Conservation (phyloP, 75 land plant species). For the Selaginella moellendorffii region DNA sequence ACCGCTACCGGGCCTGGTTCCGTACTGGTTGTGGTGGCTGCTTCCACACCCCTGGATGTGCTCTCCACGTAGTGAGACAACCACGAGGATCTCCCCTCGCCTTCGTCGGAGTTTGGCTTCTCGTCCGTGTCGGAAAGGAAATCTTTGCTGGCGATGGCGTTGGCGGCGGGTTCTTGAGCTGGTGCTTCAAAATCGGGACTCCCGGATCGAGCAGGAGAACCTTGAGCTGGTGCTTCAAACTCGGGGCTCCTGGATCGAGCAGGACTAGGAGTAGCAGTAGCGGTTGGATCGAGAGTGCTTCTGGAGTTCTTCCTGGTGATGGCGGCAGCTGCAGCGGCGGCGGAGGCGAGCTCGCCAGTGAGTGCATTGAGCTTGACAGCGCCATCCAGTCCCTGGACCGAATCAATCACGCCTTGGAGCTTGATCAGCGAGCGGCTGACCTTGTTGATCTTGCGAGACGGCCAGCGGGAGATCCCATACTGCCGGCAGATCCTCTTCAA, state of each 20-base stretch:
- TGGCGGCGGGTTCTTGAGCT: background rate
- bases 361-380: conserved; percentile 36
- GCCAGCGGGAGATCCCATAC: conserved; percentile 81
- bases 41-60: too few species aligned
- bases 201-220: background rate
- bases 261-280: background rate
- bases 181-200: background rate
- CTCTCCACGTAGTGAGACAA: background rate
- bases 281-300: background rate
- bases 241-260: background rate
- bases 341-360: conserved; percentile 33
- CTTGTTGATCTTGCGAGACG: conserved; percentile 91
- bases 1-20: background rate
- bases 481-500: conserved; percentile 86
- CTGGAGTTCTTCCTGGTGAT: background rate
- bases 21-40: too few species aligned
- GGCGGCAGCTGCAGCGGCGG: conserved; percentile 31
- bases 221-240: conserved; percentile 1
- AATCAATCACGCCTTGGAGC: conserved; percentile 20
- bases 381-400: conserved; percentile 39
- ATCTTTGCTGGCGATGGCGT: background rate
- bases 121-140: background rate
- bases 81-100: background rate
- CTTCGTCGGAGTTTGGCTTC: background rate
- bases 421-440: conserved; percentile 36